Evolutionary conservation across 225 moss, liverwort and hornwort species (phyloP), one percentile per base, ranked within the genome.

Genomic region (Asterella californica): DNA sequence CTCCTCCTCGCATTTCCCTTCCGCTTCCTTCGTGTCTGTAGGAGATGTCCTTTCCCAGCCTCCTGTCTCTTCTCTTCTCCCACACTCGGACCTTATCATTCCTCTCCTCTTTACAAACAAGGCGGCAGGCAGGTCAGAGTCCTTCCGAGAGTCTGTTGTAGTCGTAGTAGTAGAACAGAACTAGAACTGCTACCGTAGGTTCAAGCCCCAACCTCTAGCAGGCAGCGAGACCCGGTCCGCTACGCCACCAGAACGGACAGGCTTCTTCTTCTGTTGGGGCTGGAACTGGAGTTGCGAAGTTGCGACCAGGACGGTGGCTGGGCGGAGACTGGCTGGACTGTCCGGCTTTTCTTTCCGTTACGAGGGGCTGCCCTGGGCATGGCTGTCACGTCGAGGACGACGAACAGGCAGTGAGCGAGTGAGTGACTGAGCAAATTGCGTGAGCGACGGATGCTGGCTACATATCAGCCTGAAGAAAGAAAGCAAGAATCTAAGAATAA

Each of bases 21-120:
- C 19, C 32, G 8, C 15, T 68, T 33, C 68, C 59, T 60, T 22
- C 25, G n/a, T 61, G n/a, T 27, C 61, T 25, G 9, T 25, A 25
- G 61, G 21, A 61, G 9, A 61, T 61, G 7, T 68, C 32, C 68
- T 68, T 33, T 70, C 36, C 37, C 15, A 24, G 15, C 30, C 8
- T 36, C 42, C 37, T 68, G 15, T 24, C 37, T 68, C 37, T 33
- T 34, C 72, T 72, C 45, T 46, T 27, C 49, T 72, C 72, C 4
- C 47, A 27, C 72, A 21, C 22, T 72, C n/a, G 46, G 49, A 72
- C 47, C 72, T 46, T 72, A 72, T 72, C 72, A 72, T 72, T 30
- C 48, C 47, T 50, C 72, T 47, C 46, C 14, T 72, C 18, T 9
- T 36, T 2, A 17, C 15, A 67, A 67, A 34, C 34, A 67, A 17